Conservation (phyloP, 345 rosid genomes). For the Eucalyptus sideroxylon region DNA sequence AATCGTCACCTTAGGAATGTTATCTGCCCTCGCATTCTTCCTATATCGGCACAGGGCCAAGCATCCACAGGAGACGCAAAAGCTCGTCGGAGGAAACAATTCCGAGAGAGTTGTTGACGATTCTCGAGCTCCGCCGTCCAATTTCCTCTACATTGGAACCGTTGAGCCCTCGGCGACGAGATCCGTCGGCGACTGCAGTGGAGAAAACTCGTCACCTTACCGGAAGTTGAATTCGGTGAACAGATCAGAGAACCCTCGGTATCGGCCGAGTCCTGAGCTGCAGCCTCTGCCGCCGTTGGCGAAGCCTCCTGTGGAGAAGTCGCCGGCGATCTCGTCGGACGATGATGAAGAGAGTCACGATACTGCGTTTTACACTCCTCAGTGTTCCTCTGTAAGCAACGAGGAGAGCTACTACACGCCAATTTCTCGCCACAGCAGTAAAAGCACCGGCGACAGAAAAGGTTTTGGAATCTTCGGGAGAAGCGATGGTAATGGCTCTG, state of each 20-base stretch:
- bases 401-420: constrained; percentile 63
- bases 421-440: constrained; percentile 11
- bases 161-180: constrained; percentile 53
- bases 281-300: constrained; percentile 83
- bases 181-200: constrained; percentile 15
- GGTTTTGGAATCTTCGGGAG: neutral
- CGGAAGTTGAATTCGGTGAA: constrained; percentile 54
- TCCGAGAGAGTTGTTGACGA: constrained; percentile 43
- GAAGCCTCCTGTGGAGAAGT: constrained; percentile 32
- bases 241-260: constrained; percentile 58
- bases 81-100: constrained; percentile 45
- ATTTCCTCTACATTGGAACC: constrained; percentile 80
- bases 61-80: constrained; percentile 51
- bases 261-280: constrained; percentile 91
- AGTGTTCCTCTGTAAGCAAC: constrained; percentile 55
- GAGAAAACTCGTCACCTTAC: constrained; percentile 56
- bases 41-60: constrained; percentile 62
- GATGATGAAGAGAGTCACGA: constrained; percentile 52
- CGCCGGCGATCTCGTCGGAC: constrained; percentile 35
- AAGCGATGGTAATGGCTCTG: neutral
- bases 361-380: constrained; percentile 70
- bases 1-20: constrained; percentile 89
- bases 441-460: neutral
- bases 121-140: constrained; percentile 46
- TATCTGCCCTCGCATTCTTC: constrained; percentile 83